A percentile compares a stretch with the other conserved stretches of the same genome.
phyloP scores from a whole-genome alignment of 2,329 filamentous ascomycete genomes.

The Neocatenulostroma microsporum region DNA sequence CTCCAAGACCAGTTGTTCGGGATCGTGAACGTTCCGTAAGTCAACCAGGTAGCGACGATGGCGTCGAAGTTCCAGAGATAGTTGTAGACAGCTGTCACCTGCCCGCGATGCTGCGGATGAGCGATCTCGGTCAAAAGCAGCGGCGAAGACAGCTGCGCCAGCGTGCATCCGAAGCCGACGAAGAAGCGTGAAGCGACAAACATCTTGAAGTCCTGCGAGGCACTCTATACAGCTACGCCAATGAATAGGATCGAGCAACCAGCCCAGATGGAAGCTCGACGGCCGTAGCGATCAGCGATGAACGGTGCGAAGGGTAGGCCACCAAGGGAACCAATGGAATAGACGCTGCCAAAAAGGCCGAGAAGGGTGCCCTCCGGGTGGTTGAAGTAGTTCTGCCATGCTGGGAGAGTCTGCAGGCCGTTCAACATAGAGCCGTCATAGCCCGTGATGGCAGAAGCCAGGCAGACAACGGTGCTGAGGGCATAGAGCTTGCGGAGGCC shows the following conservation, averaged over 20 bases:
- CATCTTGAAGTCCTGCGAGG: constrained; percentile 5
- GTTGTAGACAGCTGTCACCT: constrained; percentile 9
- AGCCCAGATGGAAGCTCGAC: constrained; percentile 34
- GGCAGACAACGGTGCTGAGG: constrained; percentile 6
- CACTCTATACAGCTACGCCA: constrained; percentile 26
- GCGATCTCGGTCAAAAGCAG: constrained; percentile 6
- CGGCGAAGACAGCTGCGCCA: constrained; percentile 7
- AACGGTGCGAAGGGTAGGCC: constrained; percentile 28
- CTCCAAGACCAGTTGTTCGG: constrained; percentile 6
- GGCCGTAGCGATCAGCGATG: constrained; percentile 40
- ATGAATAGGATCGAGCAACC: constrained; percentile 42
- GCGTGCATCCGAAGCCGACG: constrained; percentile 19
- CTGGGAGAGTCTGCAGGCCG: constrained; percentile 6
- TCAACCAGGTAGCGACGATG: constrained; percentile 7
- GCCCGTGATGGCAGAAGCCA: constrained; percentile 12
- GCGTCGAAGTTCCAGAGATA: constrained; percentile 4
- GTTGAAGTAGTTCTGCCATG: constrained; percentile 10
- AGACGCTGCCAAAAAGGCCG: constrained; percentile 15
- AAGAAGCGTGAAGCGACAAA: constrained; percentile 16
- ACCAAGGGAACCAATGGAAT: constrained; percentile 12
- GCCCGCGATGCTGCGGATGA: constrained; percentile 31
- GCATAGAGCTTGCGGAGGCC: constrained; percentile 13
- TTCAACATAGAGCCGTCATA: constrained; percentile 16
- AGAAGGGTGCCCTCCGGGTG: constrained; percentile 11
- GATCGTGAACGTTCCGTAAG: constrained; percentile 3